phyloP scores from a whole-genome alignment of 768 basidiomycete genomes.

The Neoboletus subvelutipes region DNA sequence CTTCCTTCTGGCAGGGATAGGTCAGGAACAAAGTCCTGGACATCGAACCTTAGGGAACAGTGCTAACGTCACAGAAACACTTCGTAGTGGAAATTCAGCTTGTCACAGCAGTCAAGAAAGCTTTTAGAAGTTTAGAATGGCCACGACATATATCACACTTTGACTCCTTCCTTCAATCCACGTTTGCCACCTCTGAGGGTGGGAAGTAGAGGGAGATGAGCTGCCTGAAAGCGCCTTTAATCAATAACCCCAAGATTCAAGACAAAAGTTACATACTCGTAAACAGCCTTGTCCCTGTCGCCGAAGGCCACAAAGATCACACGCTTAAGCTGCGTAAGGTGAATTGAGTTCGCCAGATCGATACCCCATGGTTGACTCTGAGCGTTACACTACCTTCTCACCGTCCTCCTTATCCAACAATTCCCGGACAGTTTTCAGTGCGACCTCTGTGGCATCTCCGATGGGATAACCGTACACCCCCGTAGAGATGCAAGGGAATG shows the following conservation, averaged over 20 bases:
- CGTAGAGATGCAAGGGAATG: constrained; percentile 80
- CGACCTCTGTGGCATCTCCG: constrained; percentile 67
- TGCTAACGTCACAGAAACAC: neutral
- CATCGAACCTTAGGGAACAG: neutral
- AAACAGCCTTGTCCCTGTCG: constrained; percentile 59
- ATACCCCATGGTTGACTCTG: neutral
- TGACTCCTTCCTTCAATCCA: neutral
- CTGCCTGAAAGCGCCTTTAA: constrained; percentile 25
- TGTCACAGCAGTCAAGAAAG: neutral
- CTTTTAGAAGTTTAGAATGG: neutral
- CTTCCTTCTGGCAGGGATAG: neutral
- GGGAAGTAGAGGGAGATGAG: constrained; percentile 71
- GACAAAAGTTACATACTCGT: constrained; percentile 49
- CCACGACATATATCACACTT: neutral
- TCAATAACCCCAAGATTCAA: neutral
- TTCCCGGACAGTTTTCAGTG: constrained; percentile 55
- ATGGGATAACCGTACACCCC: constrained; percentile 81
- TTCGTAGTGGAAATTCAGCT: neutral
- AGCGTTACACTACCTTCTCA: constrained; percentile 36
- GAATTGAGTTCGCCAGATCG: neutral
- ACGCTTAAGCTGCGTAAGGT: constrained; percentile 52
- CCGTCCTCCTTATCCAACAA: constrained; percentile 55
- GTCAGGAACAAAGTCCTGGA: neutral
- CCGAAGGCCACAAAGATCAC: constrained; percentile 75
- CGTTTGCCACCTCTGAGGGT: neutral